A percentile compares a stretch with the other conserved stretches of the same genome.
These are phyloP conservation scores for Tricholoma hemisulphureum DNA, from an alignment of 768 basidiomycete species.

Conservation along the genomic window DNA sequence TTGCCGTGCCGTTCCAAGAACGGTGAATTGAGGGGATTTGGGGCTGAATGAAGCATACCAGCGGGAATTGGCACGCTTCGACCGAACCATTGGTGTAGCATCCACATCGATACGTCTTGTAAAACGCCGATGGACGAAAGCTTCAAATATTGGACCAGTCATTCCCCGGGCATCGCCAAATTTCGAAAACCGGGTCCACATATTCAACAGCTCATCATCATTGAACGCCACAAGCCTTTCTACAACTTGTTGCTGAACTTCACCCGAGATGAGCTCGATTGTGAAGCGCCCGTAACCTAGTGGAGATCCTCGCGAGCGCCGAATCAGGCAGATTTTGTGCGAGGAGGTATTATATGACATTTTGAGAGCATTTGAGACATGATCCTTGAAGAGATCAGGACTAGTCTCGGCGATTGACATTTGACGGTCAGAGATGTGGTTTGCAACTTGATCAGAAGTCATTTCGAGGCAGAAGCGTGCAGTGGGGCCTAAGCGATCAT, in stretches of 20 bases:
- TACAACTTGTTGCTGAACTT: background rate
- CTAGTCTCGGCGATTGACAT: background rate
- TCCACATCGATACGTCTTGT: background rate
- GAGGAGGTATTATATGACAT: background rate
- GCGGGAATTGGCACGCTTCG: background rate
- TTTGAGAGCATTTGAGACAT: background rate
- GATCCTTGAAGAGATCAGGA: background rate
- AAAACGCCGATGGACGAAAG: background rate
- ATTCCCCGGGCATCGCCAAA: background rate
- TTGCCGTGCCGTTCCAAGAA: background rate
- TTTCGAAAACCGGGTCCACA: background rate
- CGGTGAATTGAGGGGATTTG: background rate
- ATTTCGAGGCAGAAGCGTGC: background rate
- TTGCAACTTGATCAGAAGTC: background rate
- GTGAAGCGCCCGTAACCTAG: background rate
- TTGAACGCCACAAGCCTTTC: background rate
- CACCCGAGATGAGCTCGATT: background rate
- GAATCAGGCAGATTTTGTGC: background rate
- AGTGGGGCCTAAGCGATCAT: background rate
- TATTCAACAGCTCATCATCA: conserved; percentile 1
- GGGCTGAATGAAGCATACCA: background rate
- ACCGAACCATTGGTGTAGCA: background rate
- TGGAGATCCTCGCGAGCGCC: background rate
- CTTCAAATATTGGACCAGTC: background rate
- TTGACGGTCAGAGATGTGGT: background rate